phyloP scores from a whole-genome alignment of 2,329 filamentous ascomycete genomes.

The Neofusicoccum ribis region DNA sequence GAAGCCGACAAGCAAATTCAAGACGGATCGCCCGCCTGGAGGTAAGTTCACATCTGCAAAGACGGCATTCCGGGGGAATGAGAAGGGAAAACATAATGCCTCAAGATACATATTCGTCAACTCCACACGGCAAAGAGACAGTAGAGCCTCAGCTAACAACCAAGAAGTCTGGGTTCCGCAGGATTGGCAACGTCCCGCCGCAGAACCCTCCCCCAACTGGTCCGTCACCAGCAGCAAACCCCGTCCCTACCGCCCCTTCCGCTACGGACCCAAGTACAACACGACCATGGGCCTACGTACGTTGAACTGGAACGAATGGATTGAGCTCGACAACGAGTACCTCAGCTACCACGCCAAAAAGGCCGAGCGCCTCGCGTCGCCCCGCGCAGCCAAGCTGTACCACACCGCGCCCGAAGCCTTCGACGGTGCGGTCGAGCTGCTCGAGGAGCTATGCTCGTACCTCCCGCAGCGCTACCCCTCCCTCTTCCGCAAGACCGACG shows the following conservation, averaged over 20 bases:
- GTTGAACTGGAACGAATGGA: constrained; percentile 73
- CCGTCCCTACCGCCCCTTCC: constrained; percentile 75
- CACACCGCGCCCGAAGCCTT: constrained; percentile 68
- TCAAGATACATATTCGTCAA: neutral
- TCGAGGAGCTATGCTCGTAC: constrained; percentile 71
- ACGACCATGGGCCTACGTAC: constrained; percentile 76
- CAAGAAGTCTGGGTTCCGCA: constrained; percentile 57
- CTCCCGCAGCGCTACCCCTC: constrained; percentile 73
- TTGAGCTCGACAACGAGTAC: constrained; percentile 81
- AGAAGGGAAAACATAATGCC: neutral
- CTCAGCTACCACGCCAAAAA: constrained; percentile 73
- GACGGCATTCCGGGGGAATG: no score
- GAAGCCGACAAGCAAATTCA: constrained; percentile 38
- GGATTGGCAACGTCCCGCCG: constrained; percentile 60
- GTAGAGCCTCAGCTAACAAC: neutral
- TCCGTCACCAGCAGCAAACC: constrained; percentile 68
- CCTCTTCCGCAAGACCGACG: constrained; percentile 63
- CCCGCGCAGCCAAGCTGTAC: constrained; percentile 68
- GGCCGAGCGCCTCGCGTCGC: constrained; percentile 60
- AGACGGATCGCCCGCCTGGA: constrained; percentile 45
- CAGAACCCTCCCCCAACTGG: constrained; percentile 67
- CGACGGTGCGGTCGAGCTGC: constrained; percentile 71
- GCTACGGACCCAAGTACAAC: constrained; percentile 74
- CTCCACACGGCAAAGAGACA: neutral
- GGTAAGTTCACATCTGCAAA: constrained; percentile 37